Evolutionary conservation across 2,329 filamentous ascomycete species (phyloP).

Genomic region (Ceratocystis harringtonii): DNA sequence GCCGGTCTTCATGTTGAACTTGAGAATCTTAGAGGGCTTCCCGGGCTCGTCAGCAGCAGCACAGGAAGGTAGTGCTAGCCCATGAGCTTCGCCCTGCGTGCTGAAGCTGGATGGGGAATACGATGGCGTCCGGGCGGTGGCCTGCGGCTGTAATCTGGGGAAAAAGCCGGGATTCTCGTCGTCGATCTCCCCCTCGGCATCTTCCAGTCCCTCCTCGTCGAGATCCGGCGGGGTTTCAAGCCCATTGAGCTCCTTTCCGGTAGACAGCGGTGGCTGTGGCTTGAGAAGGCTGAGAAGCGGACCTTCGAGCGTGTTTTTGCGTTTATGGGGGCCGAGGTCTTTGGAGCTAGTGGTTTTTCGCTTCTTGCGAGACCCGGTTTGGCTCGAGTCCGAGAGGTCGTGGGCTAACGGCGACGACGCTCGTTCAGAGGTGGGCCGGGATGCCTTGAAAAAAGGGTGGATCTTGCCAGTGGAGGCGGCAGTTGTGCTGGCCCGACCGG

Average conservation of each 20-base stretch:
- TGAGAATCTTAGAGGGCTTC: conserved; percentile 34
- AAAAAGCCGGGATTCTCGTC: conserved; percentile 9
- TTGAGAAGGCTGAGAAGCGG: conserved; percentile 14
- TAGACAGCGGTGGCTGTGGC: background rate
- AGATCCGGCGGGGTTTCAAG: conserved; percentile 7
- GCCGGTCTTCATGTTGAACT: conserved; percentile 44
- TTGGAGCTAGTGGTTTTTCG: conserved; percentile 9
- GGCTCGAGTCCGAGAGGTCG: conserved; percentile 12
- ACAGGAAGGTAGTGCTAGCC: background rate
- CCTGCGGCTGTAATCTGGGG: background rate
- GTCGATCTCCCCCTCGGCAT: conserved; percentile 15
- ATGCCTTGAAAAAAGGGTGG: conserved; percentile 16
- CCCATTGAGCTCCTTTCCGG: background rate
- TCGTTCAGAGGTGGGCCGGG: conserved; percentile 6
- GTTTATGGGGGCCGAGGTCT: background rate
- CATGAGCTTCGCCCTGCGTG: conserved; percentile 11
- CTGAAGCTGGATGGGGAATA: conserved; percentile 4
- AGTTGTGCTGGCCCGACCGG: background rate
- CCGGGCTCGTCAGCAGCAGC: conserved; percentile 7
- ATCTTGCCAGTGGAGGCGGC: conserved; percentile 1
- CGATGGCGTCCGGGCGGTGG: conserved; percentile 2
- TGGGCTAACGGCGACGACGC: background rate
- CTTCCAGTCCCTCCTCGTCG: conserved; percentile 10
- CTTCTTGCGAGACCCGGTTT: conserved; percentile 12
- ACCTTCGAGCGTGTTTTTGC: conserved; percentile 7